Conservation (phyloP, 2,329 filamentous ascomycete species). For the Tolypocladium tundrense region DNA sequence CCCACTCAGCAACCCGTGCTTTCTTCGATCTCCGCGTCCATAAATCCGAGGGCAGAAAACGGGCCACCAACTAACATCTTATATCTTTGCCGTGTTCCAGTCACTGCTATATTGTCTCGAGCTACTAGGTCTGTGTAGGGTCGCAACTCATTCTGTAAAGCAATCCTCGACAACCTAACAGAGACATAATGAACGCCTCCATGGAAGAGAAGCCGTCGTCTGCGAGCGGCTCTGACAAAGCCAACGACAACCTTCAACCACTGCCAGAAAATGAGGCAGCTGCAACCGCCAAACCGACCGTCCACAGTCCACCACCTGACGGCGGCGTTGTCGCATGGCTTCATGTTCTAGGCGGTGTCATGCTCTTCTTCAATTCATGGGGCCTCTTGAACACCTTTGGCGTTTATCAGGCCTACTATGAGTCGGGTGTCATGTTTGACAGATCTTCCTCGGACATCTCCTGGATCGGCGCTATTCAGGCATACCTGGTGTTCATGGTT, state of each 20-base stretch:
- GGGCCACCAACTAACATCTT: background rate
- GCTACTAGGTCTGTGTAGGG: background rate
- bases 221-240: background rate
- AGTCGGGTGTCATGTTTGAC: conserved; percentile 17
- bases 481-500: conserved; percentile 28
- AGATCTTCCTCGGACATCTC: conserved; percentile 22
- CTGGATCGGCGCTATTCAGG: conserved; percentile 35
- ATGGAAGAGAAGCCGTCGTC: background rate
- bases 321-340: conserved; percentile 45
- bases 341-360: conserved; percentile 40
- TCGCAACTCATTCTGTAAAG: background rate
- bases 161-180: background rate
- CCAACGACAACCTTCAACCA: background rate
- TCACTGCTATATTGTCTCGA: background rate
- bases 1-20: background rate
- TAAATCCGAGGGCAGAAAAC: background rate
- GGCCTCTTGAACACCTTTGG: conserved; percentile 33
- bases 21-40: background rate
- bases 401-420: conserved; percentile 46
- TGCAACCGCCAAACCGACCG: background rate
- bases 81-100: background rate
- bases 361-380: conserved; percentile 49
- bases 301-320: conserved; percentile 18
- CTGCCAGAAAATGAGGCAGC: background rate
- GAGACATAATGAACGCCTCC: background rate